These are phyloP conservation scores for Escallonia herrerae DNA, from an alignment of 129 eudicot genomes.

Conservation along the genomic window DNA sequence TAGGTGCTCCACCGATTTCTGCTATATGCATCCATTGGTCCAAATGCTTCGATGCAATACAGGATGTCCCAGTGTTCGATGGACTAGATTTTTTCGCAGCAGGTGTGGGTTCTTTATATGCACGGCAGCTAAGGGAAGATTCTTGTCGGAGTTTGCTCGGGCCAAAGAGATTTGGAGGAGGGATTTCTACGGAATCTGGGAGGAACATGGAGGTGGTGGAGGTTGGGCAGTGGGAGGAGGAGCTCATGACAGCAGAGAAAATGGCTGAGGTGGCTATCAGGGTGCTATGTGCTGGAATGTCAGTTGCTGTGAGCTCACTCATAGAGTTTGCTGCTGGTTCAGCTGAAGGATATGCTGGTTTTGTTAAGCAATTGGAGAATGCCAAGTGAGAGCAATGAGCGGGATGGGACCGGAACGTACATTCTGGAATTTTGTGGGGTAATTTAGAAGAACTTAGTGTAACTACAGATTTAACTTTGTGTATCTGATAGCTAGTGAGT, in stretches of 20 bases:
- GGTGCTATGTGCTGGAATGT: slow-evolving; percentile 97
- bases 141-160: slow-evolving; percentile 32
- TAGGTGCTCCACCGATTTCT: slow-evolving; percentile 58
- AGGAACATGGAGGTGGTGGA: slow-evolving; percentile 69
- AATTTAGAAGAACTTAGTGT: no score
- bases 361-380: slow-evolving; percentile 68
- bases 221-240: slow-evolving; percentile 43
- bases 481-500: no score
- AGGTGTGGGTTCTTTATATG: slow-evolving; percentile 83
- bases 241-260: slow-evolving; percentile 57
- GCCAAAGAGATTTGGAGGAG: slow-evolving; percentile 42
- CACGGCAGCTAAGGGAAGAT: slow-evolving; percentile 72
- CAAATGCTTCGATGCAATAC: slow-evolving; percentile 44
- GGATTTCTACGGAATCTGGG: slow-evolving; percentile 19
- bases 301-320: slow-evolving; percentile 79
- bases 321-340: slow-evolving; percentile 84
- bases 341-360: slow-evolving; percentile 81
- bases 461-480: no score
- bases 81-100: slow-evolving; percentile 88
- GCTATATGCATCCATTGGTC: slow-evolving; percentile 84
- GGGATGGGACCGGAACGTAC: no score
- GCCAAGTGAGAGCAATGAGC: slow-evolving; percentile 41
- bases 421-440: no score
- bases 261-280: slow-evolving; percentile 93
- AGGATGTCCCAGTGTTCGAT: slow-evolving; percentile 68